Percentiles rank a stretch among this genome's conserved stretches.
These are phyloP conservation scores for Oryza rufipogon DNA, from an alignment of 176 grass and related monocot genomes.

Conservation along the genomic window DNA sequence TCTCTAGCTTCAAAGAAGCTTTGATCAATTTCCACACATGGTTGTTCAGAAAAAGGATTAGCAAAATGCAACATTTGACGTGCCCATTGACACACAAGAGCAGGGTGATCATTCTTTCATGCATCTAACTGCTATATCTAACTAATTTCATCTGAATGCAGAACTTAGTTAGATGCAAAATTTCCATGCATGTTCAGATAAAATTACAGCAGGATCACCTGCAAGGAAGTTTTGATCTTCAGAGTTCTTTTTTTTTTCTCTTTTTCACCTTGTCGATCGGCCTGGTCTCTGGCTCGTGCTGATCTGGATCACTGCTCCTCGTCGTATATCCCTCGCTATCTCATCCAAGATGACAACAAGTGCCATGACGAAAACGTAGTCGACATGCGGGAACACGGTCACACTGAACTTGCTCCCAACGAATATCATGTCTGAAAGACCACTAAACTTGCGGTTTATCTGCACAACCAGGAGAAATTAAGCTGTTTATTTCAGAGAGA, in stretches of 20 bases:
- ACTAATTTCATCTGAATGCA: background rate
- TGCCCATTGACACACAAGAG: background rate
- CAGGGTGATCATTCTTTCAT: background rate
- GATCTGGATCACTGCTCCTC: too few species aligned
- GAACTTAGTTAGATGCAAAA: background rate
- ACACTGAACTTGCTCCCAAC: constrained; percentile 45
- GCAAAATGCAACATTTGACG: background rate
- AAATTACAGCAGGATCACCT: background rate
- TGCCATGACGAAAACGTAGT: constrained; percentile 40
- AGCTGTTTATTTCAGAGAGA: too few species aligned
- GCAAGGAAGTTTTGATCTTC: background rate
- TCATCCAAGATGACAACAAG: constrained; percentile 51
- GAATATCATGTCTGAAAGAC: constrained; percentile 24
- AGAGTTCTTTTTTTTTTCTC: too few species aligned
- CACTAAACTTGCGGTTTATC: constrained; percentile 43
- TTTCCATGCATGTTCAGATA: background rate
- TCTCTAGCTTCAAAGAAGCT: background rate
- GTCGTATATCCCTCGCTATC: background rate
- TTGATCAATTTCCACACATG: background rate
- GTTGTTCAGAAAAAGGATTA: background rate
- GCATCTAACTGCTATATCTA: background rate
- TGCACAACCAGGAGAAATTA: constrained; percentile 26
- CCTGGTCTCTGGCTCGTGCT: too few species aligned
- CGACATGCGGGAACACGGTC: constrained; percentile 41
- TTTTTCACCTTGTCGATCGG: too few species aligned